Evolutionary conservation across 306 rosid species (phyloP).

Genomic region (Pyrus betulifolia): DNA sequence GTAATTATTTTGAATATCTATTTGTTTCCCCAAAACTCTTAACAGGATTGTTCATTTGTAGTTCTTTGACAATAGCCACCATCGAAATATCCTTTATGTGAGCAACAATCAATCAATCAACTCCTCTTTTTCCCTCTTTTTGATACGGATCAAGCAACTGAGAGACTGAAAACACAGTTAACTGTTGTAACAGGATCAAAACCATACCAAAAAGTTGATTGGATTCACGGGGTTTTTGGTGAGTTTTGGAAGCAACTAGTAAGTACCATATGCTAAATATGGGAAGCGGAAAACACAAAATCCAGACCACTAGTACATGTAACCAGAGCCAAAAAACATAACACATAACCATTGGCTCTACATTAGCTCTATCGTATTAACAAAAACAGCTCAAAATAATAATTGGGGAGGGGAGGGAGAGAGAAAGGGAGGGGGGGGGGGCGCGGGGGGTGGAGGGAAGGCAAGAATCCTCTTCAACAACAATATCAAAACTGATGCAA

Average conservation of each 20-base stretch:
- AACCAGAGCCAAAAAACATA: too few relatives aligned
- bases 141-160: background rate
- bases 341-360: too few relatives aligned
- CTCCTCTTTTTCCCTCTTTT: background rate
- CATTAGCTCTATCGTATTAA: background rate
- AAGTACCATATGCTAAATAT: too few relatives aligned
- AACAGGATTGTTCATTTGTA: background rate
- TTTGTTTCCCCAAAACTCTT: background rate
- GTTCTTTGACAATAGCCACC: background rate
- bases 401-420: background rate
- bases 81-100: background rate
- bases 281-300: too few relatives aligned
- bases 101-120: background rate
- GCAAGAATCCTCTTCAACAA: background rate
- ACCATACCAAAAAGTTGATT: too few relatives aligned
- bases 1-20: background rate
- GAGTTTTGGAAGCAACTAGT: too few relatives aligned
- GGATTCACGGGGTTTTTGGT: too few relatives aligned
- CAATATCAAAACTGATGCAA: background rate
- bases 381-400: background rate
- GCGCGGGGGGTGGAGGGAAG: background rate
- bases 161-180: background rate
- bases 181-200: background rate
- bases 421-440: too few relatives aligned
- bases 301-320: too few relatives aligned